Percentiles rank a stretch among this genome's conserved stretches.
phyloP scores from a whole-genome alignment of 2,329 filamentous ascomycete species.

The Aspergillus quadricinctus region DNA sequence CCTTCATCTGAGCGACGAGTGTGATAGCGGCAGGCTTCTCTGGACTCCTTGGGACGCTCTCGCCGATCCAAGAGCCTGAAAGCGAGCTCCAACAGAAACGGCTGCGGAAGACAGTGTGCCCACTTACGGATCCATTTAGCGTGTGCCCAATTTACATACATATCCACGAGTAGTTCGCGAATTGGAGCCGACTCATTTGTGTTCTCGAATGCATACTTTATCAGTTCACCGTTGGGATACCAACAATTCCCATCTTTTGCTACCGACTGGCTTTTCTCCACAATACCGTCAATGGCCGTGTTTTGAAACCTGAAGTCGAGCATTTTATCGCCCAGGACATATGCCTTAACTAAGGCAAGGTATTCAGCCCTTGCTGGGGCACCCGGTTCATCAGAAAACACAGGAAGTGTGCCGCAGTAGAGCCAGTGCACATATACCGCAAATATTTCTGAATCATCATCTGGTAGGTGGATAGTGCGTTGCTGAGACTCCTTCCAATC shows the following conservation, averaged over 20 bases:
- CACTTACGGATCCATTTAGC: not conserved
- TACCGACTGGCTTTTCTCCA: not conserved
- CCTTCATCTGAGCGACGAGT: not conserved
- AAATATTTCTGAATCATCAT: constrained; percentile 11
- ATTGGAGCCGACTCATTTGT: not conserved
- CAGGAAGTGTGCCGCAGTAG: constrained; percentile 8
- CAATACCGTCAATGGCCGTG: not conserved
- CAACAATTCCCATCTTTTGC: not conserved
- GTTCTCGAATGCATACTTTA: not conserved
- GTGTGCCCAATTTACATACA: not conserved
- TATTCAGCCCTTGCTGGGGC: not conserved
- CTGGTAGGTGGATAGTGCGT: constrained; percentile 10
- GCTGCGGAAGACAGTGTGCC: not conserved
- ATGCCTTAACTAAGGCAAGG: not conserved
- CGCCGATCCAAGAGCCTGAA: not conserved
- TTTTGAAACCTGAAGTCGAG: not conserved
- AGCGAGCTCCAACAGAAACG: not conserved
- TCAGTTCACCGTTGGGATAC: not conserved
- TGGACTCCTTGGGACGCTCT: too few species aligned
- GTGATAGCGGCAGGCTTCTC: constrained; percentile 32
- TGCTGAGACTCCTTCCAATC: constrained; percentile 7
- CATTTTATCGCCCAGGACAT: constrained; percentile 1
- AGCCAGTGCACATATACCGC: constrained; percentile 12
- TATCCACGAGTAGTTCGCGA: constrained; percentile 2
- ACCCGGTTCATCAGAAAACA: not conserved